Conservation (phyloP, 2,329 filamentous ascomycete species). For the Pseudocercospora pini-densiflorae region DNA sequence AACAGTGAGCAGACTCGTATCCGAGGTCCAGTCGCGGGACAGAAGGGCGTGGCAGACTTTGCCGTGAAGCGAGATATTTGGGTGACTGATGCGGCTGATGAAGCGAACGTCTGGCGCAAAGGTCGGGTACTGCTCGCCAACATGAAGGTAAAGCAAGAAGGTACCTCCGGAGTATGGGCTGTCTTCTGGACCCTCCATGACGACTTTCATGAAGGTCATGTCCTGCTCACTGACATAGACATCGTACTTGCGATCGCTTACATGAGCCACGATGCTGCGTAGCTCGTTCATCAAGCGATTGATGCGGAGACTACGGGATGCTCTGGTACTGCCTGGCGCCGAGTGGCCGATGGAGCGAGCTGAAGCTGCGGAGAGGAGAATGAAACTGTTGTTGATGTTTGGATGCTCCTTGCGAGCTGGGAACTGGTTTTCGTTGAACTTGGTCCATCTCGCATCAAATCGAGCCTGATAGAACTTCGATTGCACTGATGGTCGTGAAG, state of each 20-base stretch:
- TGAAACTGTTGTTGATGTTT: slow-evolving; percentile 38
- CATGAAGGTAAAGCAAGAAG: slow-evolving; percentile 45
- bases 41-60: slow-evolving; percentile 44
- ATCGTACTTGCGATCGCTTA: slow-evolving; percentile 42
- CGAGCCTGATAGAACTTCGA: slow-evolving; percentile 23
- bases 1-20: slow-evolving; percentile 40
- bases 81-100: slow-evolving; percentile 44
- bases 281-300: slow-evolving; percentile 42
- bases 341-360: not conserved
- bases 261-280: slow-evolving; percentile 36
- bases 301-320: slow-evolving; percentile 33
- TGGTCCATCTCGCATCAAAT: slow-evolving; percentile 24
- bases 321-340: slow-evolving; percentile 4
- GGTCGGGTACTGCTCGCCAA: slow-evolving; percentile 43
- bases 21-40: slow-evolving; percentile 43
- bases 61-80: slow-evolving; percentile 46
- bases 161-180: slow-evolving; percentile 40
- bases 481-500: not conserved
- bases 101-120: slow-evolving; percentile 44
- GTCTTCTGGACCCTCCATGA: slow-evolving; percentile 42
- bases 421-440: slow-evolving; percentile 36
- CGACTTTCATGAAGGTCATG: slow-evolving; percentile 48
- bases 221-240: slow-evolving; percentile 46
- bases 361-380: slow-evolving; percentile 31
- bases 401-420: slow-evolving; percentile 42